A percentile compares a stretch with the other conserved stretches of the same genome.
These are phyloP conservation scores for Populus deltoides DNA, from an alignment of 345 rosid genomes.

Conservation along the genomic window DNA sequence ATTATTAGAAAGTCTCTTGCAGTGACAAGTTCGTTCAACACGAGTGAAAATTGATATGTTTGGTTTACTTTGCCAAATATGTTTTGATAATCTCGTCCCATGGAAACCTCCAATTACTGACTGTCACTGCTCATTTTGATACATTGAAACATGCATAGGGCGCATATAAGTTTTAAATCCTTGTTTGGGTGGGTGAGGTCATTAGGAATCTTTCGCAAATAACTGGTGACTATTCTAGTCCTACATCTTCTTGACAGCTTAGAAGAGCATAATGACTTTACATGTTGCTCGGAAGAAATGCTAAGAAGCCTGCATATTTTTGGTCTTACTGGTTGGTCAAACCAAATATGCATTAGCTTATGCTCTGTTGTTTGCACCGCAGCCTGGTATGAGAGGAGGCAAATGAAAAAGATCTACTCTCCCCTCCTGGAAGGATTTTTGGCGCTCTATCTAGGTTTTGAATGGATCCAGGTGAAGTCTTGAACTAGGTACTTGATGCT, in stretches of 20 bases:
- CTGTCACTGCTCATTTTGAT: too few relatives aligned
- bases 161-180: too few relatives aligned
- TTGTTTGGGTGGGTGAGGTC: too few relatives aligned
- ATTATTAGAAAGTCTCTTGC: background rate
- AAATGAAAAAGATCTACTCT: constrained; percentile 93
- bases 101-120: background rate
- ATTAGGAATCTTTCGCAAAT: too few relatives aligned
- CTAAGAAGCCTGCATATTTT: background rate
- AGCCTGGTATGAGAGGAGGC: constrained; percentile 98
- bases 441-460: constrained; percentile 87
- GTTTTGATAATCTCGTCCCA: background rate
- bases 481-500: background rate
- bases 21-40: background rate
- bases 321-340: background rate
- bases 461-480: constrained; percentile 78
- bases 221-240: too few relatives aligned
- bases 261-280: background rate
- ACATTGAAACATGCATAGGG: background rate
- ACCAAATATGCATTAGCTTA: background rate
- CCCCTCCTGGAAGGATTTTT: constrained; percentile 91
- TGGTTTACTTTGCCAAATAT: background rate
- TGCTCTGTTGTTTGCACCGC: background rate
- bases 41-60: background rate
- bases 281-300: background rate
- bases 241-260: too few relatives aligned